phyloP scores from a whole-genome alignment of 306 rosid genomes.

The Inga laurina region DNA sequence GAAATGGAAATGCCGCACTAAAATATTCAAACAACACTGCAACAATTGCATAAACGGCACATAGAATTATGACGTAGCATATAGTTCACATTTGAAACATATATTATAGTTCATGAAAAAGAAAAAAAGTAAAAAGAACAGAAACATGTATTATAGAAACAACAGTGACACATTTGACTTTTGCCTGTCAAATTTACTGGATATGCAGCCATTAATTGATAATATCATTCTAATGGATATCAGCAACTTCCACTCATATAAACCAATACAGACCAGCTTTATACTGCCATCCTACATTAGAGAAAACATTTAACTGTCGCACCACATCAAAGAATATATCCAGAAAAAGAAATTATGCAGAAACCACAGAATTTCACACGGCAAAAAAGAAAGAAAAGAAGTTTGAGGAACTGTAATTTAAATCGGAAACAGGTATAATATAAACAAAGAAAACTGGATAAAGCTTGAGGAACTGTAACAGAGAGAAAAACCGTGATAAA shows the following conservation, averaged over 20 bases:
- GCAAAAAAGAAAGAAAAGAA: background rate
- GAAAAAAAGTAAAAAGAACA: background rate
- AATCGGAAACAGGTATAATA: background rate
- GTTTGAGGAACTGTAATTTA: background rate
- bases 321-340: background rate
- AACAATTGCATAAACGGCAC: background rate
- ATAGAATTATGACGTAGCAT: slow-evolving; percentile 22
- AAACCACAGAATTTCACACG: background rate
- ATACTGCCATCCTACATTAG: slow-evolving; percentile 16
- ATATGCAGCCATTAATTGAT: slow-evolving; percentile 2
- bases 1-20: slow-evolving; percentile 24
- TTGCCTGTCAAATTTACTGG: background rate
- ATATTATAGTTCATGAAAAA: background rate
- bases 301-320: background rate
- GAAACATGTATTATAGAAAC: background rate
- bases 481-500: background rate
- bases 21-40: slow-evolving; percentile 7
- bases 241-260: slow-evolving; percentile 21
- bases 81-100: slow-evolving; percentile 20
- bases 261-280: background rate
- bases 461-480: background rate
- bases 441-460: background rate
- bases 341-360: background rate
- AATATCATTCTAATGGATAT: background rate
- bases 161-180: slow-evolving; percentile 1